These are phyloP conservation scores for Linum trigynum DNA, from an alignment of 345 rosid genomes.

Conservation along the genomic window DNA sequence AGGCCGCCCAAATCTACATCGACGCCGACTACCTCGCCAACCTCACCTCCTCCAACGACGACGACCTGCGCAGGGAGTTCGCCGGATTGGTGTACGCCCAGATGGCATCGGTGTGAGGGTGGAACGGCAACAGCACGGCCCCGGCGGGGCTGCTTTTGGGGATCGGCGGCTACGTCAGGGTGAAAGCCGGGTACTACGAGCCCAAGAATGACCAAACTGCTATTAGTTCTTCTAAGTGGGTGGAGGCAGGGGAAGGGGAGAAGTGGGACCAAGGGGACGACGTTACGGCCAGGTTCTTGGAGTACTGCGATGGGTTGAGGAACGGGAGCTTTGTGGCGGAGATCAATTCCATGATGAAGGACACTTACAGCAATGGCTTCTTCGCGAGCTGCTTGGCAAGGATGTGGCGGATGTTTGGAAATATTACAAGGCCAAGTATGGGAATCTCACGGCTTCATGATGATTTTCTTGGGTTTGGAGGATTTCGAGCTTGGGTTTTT, in stretches of 20 bases:
- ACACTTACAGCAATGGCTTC: conserved; percentile 4
- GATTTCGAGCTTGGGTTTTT: no score
- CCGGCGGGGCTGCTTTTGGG: conserved; percentile 10
- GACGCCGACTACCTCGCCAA: no score
- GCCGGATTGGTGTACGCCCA: neutral
- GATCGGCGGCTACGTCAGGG: conserved; percentile 12
- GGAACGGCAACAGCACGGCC: neutral
- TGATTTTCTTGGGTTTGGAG: no score
- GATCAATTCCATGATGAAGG: conserved; percentile 13
- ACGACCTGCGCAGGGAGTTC: no score
- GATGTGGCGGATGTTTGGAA: neutral
- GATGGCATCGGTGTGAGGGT: neutral
- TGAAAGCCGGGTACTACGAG: conserved; percentile 2
- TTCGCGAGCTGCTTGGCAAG: conserved; percentile 8
- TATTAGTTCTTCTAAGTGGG: neutral
- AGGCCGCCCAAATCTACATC: no score
- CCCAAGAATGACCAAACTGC: neutral
- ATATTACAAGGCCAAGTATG: neutral
- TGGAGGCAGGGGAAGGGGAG: conserved; percentile 6
- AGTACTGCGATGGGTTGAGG: neutral
- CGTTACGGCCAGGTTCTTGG: conserved; percentile 13
- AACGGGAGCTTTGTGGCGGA: conserved; percentile 8
- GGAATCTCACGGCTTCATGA: neutral
- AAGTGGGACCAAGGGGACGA: conserved; percentile 15
- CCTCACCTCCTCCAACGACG: no score